Base-by-base conservation (phyloP, 2,329 filamentous ascomycete species). In the Ophiocordyceps camponoti-saundersi region DNA sequence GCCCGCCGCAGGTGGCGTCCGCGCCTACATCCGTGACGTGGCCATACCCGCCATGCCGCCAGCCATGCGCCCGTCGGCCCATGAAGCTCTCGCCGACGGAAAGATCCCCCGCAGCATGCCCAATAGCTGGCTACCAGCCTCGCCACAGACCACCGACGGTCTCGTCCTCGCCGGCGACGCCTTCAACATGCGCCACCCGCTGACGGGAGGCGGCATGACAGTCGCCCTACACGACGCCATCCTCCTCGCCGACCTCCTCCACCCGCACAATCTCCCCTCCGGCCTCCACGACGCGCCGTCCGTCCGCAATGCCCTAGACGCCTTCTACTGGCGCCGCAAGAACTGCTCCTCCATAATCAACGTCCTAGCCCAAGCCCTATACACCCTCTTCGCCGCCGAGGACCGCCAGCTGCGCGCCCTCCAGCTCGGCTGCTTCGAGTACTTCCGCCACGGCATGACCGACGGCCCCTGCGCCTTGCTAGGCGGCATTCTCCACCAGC, bases 141-240 rank as follows among this genome's bases (percentile, higher is more conserved):
- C 79, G 1, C 66, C 65, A 42, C 84, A 83, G 50, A 57, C 57
- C 3, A 50, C 58, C 42, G 64, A 64, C 43, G 83, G 85, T 59
- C 75, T 95, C 50, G 72, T 95, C 44, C 70, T 98, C 34, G 73
- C 96, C 10, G 92, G 92, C 49, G 92, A 98, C 61, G 90, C 92
- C 15, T 82, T 94, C 73, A 98, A 98, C 69, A 98, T 98, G 92
- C 85, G 92, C n/a, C 92, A 98, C 65, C 92, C 92, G 2, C 73
- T 98, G 13, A 98, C 92, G 0, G 92, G 92, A 46, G 92, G 92
- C 53, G 92, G 92, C 56, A 98, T 98, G 92, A 96, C 90, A 0
- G 92, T 96, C 2, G 92, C 87, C 1, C 84, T 98, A 64, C 94
- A 90, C 66, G 92, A 98, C 59, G 89, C 85, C 1, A 74, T 92